These are phyloP conservation scores for Sutorius eximius DNA, from an alignment of 1,284 basidiomycete species.

Conservation along the genomic window DNA sequence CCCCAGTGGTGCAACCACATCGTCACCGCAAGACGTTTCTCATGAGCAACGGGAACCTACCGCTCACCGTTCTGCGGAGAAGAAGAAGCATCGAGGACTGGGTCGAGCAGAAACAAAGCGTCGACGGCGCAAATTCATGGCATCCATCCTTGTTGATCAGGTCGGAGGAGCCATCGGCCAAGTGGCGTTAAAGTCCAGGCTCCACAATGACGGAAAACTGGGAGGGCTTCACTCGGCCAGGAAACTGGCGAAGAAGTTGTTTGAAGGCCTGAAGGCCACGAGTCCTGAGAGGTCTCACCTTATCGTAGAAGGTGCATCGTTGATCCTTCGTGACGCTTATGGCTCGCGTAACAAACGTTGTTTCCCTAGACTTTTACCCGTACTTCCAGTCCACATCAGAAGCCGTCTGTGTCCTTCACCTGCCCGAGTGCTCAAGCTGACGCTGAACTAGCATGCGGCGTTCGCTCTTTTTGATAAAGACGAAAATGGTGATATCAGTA, in stretches of 20 bases:
- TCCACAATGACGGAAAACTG: slow-evolving; percentile 55
- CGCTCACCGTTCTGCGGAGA: slow-evolving; percentile 17
- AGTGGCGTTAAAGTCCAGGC: slow-evolving; percentile 65
- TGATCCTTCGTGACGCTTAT: background rate
- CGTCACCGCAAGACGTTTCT: slow-evolving; percentile 6
- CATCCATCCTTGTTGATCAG: slow-evolving; percentile 69
- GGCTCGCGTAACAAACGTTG: background rate
- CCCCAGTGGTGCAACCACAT: slow-evolving; percentile 13
- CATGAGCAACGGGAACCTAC: slow-evolving; percentile 20
- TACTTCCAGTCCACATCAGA: slow-evolving; percentile 74
- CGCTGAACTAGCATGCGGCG: slow-evolving; percentile 54
- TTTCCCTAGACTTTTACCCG: slow-evolving; percentile 62
- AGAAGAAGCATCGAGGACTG: slow-evolving; percentile 19
- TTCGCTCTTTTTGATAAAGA: slow-evolving; percentile 83
- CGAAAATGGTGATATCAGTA: slow-evolving; percentile 79
- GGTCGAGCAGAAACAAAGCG: slow-evolving; percentile 40
- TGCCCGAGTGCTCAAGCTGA: slow-evolving; percentile 1
- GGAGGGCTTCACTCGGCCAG: slow-evolving; percentile 68
- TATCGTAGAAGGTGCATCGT: slow-evolving; percentile 57
- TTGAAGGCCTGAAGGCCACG: slow-evolving; percentile 63
- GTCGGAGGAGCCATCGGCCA: slow-evolving; percentile 70
- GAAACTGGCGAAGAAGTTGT: slow-evolving; percentile 72
- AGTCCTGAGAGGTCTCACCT: slow-evolving; percentile 59
- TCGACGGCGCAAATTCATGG: slow-evolving; percentile 52
- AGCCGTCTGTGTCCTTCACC: slow-evolving; percentile 49